These are phyloP conservation scores for Mortierella sp. DNA, from an alignment of 371 early-diverging fungal species.

Conservation along the genomic window DNA sequence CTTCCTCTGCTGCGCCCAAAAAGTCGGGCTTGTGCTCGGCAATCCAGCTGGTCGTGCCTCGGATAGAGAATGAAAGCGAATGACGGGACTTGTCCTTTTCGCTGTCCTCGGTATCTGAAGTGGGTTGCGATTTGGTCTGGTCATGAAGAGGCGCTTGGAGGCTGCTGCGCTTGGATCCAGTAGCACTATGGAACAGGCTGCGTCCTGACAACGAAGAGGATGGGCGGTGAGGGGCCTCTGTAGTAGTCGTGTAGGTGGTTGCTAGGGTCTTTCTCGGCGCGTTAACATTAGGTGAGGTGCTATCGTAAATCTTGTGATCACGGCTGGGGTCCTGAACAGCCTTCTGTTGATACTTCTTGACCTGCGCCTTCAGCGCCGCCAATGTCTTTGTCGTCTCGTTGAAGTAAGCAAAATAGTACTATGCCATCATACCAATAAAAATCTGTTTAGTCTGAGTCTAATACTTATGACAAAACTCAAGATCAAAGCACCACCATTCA, in stretches of 20 bases:
- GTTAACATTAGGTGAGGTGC: conserved; percentile 32
- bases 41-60: conserved; percentile 48
- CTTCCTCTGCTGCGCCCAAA: conserved; percentile 19
- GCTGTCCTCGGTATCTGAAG: conserved; percentile 49
- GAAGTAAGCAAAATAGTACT: conserved; percentile 84
- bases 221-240: conserved; percentile 9
- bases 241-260: background rate
- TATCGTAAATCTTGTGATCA: conserved; percentile 43
- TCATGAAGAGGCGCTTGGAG: conserved; percentile 3
- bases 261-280: conserved; percentile 15
- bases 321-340: background rate
- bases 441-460: background rate
- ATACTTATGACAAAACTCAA: background rate
- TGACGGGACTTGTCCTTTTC: conserved; percentile 49
- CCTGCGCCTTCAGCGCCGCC: conserved; percentile 48
- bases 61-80: conserved; percentile 41
- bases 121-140: conserved; percentile 47
- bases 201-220: conserved; percentile 12
- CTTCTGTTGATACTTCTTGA: conserved; percentile 46
- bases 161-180: conserved; percentile 19
- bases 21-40: conserved; percentile 28
- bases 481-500: background rate
- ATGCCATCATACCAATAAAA: background rate
- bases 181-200: conserved; percentile 18
- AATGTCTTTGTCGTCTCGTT: conserved; percentile 64